Percentiles rank a stretch among this genome's conserved stretches.
Evolutionary conservation across 805 yeast genomes (phyloP).

Genomic region (Cyberlindnera subsufficiens): DNA sequence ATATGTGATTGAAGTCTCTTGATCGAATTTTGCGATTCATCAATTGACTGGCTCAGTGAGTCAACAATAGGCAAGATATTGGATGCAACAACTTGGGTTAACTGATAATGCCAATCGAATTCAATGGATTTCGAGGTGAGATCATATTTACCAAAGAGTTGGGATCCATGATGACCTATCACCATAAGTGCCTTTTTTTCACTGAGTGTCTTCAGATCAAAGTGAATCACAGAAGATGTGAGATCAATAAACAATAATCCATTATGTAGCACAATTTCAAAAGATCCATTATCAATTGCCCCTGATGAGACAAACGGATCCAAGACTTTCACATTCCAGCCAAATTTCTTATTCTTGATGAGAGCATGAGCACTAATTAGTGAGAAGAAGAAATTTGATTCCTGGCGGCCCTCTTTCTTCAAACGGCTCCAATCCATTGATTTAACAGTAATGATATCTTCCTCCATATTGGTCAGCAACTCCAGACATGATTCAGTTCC

Average conservation of each 20-base stretch:
- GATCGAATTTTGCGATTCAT: not conserved
- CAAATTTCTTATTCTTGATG: conserved; percentile 2
- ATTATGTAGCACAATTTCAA: conserved; percentile 3
- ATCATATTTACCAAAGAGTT: not conserved
- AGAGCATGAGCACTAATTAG: not conserved
- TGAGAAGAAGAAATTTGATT: conserved; percentile 1
- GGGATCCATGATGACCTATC: conserved; percentile 1
- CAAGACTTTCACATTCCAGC: conserved; percentile 9
- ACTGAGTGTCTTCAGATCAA: not conserved
- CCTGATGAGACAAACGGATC: conserved; percentile 9
- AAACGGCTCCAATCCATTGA: not conserved
- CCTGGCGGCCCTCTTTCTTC: not conserved
- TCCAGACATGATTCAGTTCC: conserved; percentile 3
- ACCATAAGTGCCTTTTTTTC: not conserved
- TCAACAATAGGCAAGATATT: not conserved
- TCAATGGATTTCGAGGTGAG: not conserved
- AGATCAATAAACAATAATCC: not conserved
- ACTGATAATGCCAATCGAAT: conserved; percentile 1
- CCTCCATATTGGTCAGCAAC: conserved; percentile 1
- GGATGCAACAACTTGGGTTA: not conserved
- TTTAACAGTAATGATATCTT: not conserved
- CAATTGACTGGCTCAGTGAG: not conserved
- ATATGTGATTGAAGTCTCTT: not conserved
- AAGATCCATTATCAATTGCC: not conserved
- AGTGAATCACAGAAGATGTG: not conserved